phyloP scores from a whole-genome alignment of 2,329 filamentous ascomycete genomes.

The Alternaria longipes region DNA sequence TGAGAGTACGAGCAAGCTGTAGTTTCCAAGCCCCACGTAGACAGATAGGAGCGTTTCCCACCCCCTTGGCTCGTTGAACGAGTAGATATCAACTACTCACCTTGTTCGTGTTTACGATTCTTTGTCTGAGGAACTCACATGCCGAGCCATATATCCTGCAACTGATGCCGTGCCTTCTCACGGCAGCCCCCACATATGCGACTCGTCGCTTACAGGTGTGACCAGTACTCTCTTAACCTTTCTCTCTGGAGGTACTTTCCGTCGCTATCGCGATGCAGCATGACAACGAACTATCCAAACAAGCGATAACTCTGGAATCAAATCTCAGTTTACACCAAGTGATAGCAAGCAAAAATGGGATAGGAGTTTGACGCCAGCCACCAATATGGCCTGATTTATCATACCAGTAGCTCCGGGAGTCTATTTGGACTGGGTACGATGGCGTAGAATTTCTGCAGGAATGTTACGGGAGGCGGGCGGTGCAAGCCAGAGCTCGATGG shows the following conservation, averaged over 20 bases:
- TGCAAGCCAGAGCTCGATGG: slow-evolving; percentile 21
- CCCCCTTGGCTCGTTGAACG: background rate
- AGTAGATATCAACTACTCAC: background rate
- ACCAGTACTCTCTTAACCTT: slow-evolving; percentile 24
- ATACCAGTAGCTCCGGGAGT: background rate
- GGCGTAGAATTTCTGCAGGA: background rate
- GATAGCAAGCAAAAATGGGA: background rate
- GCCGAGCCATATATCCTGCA: slow-evolving; percentile 12
- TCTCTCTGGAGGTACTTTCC: slow-evolving; percentile 14
- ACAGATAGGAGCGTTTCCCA: no score
- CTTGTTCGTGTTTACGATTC: background rate
- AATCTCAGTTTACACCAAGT: background rate
- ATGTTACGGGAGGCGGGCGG: slow-evolving; percentile 16
- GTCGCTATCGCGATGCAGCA: slow-evolving; percentile 11
- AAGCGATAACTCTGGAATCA: slow-evolving; percentile 13
- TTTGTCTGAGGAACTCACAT: slow-evolving; percentile 27
- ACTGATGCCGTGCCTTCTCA: background rate
- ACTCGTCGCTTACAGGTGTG: slow-evolving; percentile 7
- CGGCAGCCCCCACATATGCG: slow-evolving; percentile 4
- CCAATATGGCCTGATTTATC: fast-evolving
- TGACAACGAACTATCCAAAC: slow-evolving; percentile 23
- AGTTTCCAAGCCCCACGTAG: background rate
- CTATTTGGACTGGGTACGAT: background rate
- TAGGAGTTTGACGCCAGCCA: background rate
- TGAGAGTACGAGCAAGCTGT: slow-evolving; percentile 23